phyloP scores from a whole-genome alignment of 306 rosid species.

The Dalbergia cochinchinensis region DNA sequence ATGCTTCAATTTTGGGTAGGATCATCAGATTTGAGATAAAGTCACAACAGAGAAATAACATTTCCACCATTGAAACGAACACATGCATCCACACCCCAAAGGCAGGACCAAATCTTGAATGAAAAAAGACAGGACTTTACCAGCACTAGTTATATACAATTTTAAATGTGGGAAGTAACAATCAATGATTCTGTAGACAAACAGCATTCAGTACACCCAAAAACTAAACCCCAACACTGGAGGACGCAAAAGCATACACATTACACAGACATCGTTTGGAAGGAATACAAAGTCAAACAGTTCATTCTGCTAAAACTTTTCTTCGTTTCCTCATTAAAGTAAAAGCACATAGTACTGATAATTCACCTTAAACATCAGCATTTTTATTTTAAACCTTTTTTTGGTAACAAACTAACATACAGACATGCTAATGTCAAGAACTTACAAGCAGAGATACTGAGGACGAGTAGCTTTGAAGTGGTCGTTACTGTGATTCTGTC shows the following conservation, averaged over 20 bases:
- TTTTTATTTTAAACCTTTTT: background rate
- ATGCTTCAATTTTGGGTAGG: too few relatives aligned
- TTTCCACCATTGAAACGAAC: background rate
- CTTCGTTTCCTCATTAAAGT: background rate
- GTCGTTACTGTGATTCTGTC: constrained; percentile 46
- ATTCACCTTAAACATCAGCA: background rate
- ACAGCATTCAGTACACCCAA: background rate
- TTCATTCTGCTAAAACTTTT: constrained; percentile 1
- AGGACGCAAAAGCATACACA: background rate
- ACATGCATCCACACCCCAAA: background rate
- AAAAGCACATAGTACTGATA: background rate
- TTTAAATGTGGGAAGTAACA: too few relatives aligned
- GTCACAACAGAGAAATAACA: background rate
- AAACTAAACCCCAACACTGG: background rate
- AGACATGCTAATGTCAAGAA: constrained; percentile 21
- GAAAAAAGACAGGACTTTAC: background rate
- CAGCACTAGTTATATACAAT: too few relatives aligned
- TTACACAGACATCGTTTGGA: background rate
- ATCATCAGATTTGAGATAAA: background rate
- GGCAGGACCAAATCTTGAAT: background rate
- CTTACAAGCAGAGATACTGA: constrained; percentile 67
- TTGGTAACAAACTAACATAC: background rate
- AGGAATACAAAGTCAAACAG: background rate
- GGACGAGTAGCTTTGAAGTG: constrained; percentile 48
- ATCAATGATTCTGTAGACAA: too few relatives aligned